These are phyloP conservation scores for Metarhizium sp. DNA, from an alignment of 2,329 filamentous ascomycete species.

Conservation along the genomic window DNA sequence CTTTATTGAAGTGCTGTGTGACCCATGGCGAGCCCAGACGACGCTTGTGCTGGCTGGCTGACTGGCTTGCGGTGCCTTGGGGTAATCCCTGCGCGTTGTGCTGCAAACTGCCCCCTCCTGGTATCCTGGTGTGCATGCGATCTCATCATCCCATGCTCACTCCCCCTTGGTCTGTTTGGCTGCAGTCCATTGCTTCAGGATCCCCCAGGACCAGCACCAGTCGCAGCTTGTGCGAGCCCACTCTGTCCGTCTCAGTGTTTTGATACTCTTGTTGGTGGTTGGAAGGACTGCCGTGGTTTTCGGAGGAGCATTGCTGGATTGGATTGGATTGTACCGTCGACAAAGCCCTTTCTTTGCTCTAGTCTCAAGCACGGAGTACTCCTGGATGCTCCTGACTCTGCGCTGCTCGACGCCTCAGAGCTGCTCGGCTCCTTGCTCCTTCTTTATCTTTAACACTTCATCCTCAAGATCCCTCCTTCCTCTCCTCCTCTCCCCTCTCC, in stretches of 20 bases:
- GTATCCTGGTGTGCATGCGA: background rate
- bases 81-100: background rate
- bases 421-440: background rate
- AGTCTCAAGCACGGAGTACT: background rate
- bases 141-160: constrained; percentile 5
- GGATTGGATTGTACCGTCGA: background rate
- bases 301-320: background rate
- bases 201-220: constrained; percentile 3
- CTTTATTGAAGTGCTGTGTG: background rate
- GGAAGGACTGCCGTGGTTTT: background rate
- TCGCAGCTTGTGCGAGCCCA: constrained; percentile 4
- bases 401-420: background rate
- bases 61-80: background rate
- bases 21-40: background rate
- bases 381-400: background rate
- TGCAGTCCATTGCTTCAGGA: constrained; percentile 12
- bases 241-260: background rate
- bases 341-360: background rate
- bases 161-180: constrained; percentile 2
- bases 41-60: background rate
- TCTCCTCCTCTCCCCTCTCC: constrained; percentile 6
- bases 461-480: background rate
- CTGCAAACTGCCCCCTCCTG: background rate
- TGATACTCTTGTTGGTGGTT: background rate
- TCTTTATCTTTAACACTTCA: background rate